Percentiles rank a stretch among this genome's conserved stretches.
phyloP scores from a whole-genome alignment of 768 basidiomycete species.

The Auriculariales sp. region DNA sequence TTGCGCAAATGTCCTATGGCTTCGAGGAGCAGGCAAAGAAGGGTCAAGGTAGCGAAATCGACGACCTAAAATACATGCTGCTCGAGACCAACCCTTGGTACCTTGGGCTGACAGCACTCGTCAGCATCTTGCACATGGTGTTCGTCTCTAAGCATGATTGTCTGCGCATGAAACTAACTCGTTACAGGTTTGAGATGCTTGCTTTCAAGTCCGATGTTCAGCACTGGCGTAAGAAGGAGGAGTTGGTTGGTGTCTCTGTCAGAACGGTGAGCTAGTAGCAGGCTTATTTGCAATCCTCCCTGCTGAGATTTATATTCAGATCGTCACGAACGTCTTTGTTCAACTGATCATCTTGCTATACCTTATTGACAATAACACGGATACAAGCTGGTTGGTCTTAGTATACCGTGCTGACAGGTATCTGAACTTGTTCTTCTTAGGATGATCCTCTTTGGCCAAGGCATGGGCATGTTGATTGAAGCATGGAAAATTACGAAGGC shows the following conservation, averaged over 20 bases:
- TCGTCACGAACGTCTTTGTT: constrained; percentile 90
- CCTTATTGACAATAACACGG: constrained; percentile 86
- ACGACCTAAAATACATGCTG: constrained; percentile 92
- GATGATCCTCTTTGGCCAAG: constrained; percentile 91
- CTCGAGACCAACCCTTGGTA: constrained; percentile 82
- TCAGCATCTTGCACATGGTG: constrained; percentile 79
- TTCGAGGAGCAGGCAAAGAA: constrained; percentile 80
- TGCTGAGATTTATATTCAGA: constrained; percentile 19
- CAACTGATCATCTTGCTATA: constrained; percentile 82
- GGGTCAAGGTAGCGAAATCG: constrained; percentile 52
- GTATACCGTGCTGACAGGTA: constrained; percentile 12
- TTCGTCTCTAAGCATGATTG: too few relatives aligned
- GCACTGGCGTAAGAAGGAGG: constrained; percentile 90
- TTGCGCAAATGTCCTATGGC: constrained; percentile 68
- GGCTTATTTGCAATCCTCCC: background rate
- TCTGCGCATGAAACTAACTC: background rate
- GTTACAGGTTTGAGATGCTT: constrained; percentile 77
- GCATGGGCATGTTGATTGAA: constrained; percentile 69
- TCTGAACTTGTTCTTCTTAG: too few relatives aligned
- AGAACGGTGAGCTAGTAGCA: constrained; percentile 36
- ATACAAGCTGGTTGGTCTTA: constrained; percentile 37
- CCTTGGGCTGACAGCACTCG: constrained; percentile 67
- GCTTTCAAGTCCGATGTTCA: constrained; percentile 92
- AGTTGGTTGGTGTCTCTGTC: constrained; percentile 89
- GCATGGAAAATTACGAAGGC: constrained; percentile 96